Percentiles rank a stretch among this genome's conserved stretches.
Conservation (phyloP, 108 stramenopile genomes). For the Discostella pseudostelligera region DNA sequence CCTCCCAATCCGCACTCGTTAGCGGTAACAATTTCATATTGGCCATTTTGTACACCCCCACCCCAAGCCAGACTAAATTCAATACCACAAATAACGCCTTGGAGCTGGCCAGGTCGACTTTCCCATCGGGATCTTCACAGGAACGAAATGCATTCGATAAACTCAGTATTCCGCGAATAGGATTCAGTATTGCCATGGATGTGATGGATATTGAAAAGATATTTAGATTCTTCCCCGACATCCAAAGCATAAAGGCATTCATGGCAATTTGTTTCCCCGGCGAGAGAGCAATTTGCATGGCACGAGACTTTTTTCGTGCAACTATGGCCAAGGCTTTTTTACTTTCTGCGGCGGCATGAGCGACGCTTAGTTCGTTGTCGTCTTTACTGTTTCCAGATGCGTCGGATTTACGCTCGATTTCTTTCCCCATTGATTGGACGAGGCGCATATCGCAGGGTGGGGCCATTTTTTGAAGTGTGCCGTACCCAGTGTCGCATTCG, state of each 20-base stretch:
- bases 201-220: constrained; percentile 91
- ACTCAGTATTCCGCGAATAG: constrained; percentile 69
- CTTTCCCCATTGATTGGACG: constrained; percentile 37
- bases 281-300: constrained; percentile 84
- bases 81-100: constrained; percentile 80
- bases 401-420: constrained; percentile 39
- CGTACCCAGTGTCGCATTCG: constrained; percentile 48
- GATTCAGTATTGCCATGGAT: constrained; percentile 84
- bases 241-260: constrained; percentile 97
- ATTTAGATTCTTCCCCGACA: constrained; percentile 90
- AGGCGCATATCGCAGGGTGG: constrained; percentile 36
- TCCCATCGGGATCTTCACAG: constrained; percentile 60
- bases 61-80: constrained; percentile 85
- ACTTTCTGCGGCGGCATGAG: constrained; percentile 30
- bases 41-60: constrained; percentile 93
- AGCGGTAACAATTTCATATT: constrained; percentile 93
- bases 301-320: constrained; percentile 59
- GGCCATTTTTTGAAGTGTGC: constrained; percentile 32
- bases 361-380: neutral
- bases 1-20: constrained; percentile 93
- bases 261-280: constrained; percentile 88
- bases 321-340: constrained; percentile 58
- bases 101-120: constrained; percentile 66
- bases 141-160: constrained; percentile 62
- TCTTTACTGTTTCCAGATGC: constrained; percentile 34